Conservation (phyloP, 1,284 basidiomycete genomes). For the Kwoniella shivajii region DNA sequence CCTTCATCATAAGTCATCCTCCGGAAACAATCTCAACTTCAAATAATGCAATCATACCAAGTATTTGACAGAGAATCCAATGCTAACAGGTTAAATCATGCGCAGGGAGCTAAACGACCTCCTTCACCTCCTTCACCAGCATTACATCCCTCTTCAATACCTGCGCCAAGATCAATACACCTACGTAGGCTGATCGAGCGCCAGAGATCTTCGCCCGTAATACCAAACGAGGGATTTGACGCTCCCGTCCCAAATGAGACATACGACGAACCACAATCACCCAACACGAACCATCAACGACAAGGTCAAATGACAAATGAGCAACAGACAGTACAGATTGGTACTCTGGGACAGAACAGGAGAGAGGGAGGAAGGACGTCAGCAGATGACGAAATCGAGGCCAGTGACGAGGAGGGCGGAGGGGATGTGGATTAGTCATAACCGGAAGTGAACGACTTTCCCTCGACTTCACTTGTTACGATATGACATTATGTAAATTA, state of each 20-base stretch:
- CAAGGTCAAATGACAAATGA: neutral
- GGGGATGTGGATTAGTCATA: neutral
- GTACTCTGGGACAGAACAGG: neutral
- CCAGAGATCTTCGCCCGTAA: conserved; percentile 31
- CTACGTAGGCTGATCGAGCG: conserved; percentile 40
- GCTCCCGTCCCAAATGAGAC: conserved; percentile 52
- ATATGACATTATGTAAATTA: too few relatives aligned
- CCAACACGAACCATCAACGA: neutral
- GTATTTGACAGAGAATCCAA: neutral
- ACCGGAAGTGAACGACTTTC: too few relatives aligned
- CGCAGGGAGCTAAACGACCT: conserved; percentile 48
- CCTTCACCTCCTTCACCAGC: conserved; percentile 48
- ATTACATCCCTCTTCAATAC: conserved; percentile 33
- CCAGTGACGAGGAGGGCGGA: neutral
- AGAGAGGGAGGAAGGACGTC: neutral
- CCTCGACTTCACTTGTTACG: too few relatives aligned
- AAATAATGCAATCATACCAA: neutral
- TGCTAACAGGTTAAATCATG: neutral
- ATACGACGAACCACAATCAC: conserved; percentile 34
- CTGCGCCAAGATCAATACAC: conserved; percentile 37
- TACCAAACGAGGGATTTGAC: conserved; percentile 42
- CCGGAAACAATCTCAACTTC: too few relatives aligned
- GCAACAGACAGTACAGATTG: neutral
- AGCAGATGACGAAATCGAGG: neutral
- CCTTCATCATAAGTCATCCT: too few relatives aligned